Conservation (phyloP, 805 yeast species). For the Wickerhamiella alocasiicola region DNA sequence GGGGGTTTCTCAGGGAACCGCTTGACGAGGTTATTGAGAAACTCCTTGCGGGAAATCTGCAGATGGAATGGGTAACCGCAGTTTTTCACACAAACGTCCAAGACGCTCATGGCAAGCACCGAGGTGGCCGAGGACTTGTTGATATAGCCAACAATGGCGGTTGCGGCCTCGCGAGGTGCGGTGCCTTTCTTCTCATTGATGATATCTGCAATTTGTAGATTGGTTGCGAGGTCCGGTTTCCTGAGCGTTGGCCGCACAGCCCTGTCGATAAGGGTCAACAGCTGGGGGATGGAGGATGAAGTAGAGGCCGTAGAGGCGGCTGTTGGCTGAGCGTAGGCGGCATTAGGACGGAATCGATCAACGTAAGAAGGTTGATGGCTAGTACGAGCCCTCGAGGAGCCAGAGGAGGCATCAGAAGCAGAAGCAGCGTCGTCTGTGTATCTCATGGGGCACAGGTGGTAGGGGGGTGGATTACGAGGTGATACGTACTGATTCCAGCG, state of each 20-base stretch:
- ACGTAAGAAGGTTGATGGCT: constrained; percentile 13
- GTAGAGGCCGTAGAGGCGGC: constrained; percentile 8
- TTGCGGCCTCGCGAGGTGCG: constrained; percentile 85
- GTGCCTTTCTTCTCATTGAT: constrained; percentile 87
- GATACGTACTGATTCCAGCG: no score
- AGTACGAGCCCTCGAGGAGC: neutral
- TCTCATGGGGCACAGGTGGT: no score
- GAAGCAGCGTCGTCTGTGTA: constrained; percentile 11
- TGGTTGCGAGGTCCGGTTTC: constrained; percentile 82
- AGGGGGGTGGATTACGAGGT: no score
- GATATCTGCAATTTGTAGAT: constrained; percentile 85
- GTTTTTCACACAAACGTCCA: constrained; percentile 88
- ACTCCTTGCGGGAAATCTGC: constrained; percentile 90
- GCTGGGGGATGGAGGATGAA: constrained; percentile 11
- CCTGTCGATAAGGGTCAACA: constrained; percentile 37
- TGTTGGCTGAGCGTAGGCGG: constrained; percentile 11
- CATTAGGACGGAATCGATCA: constrained; percentile 21
- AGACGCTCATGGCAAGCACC: constrained; percentile 57
- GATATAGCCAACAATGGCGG: constrained; percentile 67
- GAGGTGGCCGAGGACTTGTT: constrained; percentile 77
- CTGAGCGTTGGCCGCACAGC: constrained; percentile 73
- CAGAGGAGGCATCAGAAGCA: neutral
- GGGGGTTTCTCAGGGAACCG: constrained; percentile 94
- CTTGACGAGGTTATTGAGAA: constrained; percentile 82
- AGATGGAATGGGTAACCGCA: constrained; percentile 96